A percentile compares a stretch with the other conserved stretches of the same genome.
These are phyloP conservation scores for Liriodendron chinense DNA, from an alignment of 164 flowering plant genomes.

Conservation along the genomic window DNA sequence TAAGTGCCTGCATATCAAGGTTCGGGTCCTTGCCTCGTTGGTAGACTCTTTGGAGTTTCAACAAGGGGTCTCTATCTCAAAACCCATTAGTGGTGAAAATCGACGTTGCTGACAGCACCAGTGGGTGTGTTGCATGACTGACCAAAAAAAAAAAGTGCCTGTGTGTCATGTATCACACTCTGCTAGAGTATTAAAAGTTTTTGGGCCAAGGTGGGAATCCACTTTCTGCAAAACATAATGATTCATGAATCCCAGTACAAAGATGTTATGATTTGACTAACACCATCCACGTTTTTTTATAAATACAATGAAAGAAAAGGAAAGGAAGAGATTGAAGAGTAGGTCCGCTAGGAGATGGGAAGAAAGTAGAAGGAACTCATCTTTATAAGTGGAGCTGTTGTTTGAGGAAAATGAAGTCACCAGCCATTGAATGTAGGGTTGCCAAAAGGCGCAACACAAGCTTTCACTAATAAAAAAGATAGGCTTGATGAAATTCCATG, in stretches of 20 bases:
- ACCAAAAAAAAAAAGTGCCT: too few relatives aligned
- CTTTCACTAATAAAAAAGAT: not conserved
- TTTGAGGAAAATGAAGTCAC: not conserved
- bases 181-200: too few relatives aligned
- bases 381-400: not conserved
- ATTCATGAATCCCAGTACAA: not conserved
- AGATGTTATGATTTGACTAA: not conserved
- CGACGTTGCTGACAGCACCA: too few relatives aligned
- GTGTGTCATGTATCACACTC: too few relatives aligned
- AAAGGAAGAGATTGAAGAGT: not conserved
- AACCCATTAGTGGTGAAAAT: too few relatives aligned
- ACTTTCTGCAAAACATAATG: not conserved
- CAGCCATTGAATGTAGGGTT: not conserved
- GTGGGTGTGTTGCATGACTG: too few relatives aligned
- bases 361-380: not conserved
- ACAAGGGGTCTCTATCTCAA: too few relatives aligned
- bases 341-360: too few relatives aligned
- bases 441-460: not conserved
- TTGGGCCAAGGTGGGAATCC: too few relatives aligned
- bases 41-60: too few relatives aligned
- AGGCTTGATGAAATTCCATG: not conserved
- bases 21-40: too few relatives aligned
- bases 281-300: not conserved
- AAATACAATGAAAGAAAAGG: not conserved
- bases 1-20: too few relatives aligned